Conservation (phyloP, 2,329 filamentous ascomycete species). For the Ceratocystis colombiana region DNA sequence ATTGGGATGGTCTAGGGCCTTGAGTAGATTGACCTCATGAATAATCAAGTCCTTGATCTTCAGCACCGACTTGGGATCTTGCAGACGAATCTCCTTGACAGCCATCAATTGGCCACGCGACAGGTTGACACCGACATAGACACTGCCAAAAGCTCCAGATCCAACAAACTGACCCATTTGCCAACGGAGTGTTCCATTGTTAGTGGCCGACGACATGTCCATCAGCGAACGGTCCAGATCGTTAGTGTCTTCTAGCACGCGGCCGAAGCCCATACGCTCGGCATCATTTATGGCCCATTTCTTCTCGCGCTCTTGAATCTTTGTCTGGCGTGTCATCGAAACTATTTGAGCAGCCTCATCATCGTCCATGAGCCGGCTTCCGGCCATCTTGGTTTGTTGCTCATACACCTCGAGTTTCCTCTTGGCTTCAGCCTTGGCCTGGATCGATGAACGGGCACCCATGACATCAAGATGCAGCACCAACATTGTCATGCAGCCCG, state of each 20-base stretch:
- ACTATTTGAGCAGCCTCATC: slow-evolving; percentile 72
- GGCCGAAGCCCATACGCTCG: slow-evolving; percentile 76
- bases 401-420: slow-evolving; percentile 61
- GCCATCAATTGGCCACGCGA: slow-evolving; percentile 96
- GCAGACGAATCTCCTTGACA: slow-evolving; percentile 94
- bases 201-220: slow-evolving; percentile 84
- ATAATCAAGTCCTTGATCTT: slow-evolving; percentile 87
- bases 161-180: slow-evolving; percentile 98
- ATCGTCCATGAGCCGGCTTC: slow-evolving; percentile 61
- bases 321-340: slow-evolving; percentile 61
- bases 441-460: slow-evolving; percentile 85
- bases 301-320: slow-evolving; percentile 67
- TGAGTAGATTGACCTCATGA: slow-evolving; percentile 93
- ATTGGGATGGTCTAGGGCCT: slow-evolving; percentile 93
- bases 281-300: slow-evolving; percentile 67
- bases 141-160: slow-evolving; percentile 91
- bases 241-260: slow-evolving; percentile 86
- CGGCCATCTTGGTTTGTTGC: slow-evolving; percentile 64
- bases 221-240: slow-evolving; percentile 93
- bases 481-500: slow-evolving; percentile 91
- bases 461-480: slow-evolving; percentile 99
- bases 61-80: slow-evolving; percentile 85
- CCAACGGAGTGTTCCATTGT: slow-evolving; percentile 92
- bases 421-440: slow-evolving; percentile 88
- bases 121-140: slow-evolving; percentile 94